phyloP scores from a whole-genome alignment of 768 basidiomycete genomes.

The Solioccasus polychromus region DNA sequence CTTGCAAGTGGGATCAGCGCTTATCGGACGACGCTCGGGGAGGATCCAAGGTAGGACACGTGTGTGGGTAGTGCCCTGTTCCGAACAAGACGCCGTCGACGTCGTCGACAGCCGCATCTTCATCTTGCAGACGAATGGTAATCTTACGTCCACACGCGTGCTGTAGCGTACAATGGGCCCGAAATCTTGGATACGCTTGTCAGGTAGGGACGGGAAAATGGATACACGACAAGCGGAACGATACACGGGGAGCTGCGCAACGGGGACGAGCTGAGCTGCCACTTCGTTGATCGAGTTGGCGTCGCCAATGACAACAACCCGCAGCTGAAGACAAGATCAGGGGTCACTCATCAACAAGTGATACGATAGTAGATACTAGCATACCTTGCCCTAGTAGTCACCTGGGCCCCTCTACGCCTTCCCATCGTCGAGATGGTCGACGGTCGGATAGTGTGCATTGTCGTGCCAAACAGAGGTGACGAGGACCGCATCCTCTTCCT shows the following conservation, averaged over 20 bases:
- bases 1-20: slow-evolving; percentile 31
- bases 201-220: slow-evolving; percentile 42
- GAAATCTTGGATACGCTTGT: slow-evolving; percentile 42
- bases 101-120: slow-evolving; percentile 36
- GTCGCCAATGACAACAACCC: slow-evolving; percentile 46
- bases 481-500: slow-evolving; percentile 49
- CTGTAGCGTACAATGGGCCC: slow-evolving; percentile 38
- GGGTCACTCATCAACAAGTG: too few relatives aligned
- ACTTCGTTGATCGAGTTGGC: slow-evolving; percentile 55
- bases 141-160: slow-evolving; percentile 23
- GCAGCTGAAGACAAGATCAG: slow-evolving; percentile 26
- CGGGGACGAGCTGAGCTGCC: slow-evolving; percentile 41
- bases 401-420: slow-evolving; percentile 40
- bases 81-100: slow-evolving; percentile 45
- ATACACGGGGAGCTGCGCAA: slow-evolving; percentile 41
- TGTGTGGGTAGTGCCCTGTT: slow-evolving; percentile 45
- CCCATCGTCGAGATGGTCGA: slow-evolving; percentile 42
- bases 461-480: slow-evolving; percentile 47
- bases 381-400: slow-evolving; percentile 35
- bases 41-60: slow-evolving; percentile 41
- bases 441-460: slow-evolving; percentile 41
- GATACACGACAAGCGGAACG: slow-evolving; percentile 45
- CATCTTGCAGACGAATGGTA: slow-evolving; percentile 36
- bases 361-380: too few relatives aligned
- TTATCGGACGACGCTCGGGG: too few relatives aligned